Evolutionary conservation across 108 stramenopile species (phyloP), one percentile per base, ranked within the genome.

Genomic region (Nitzschia palea): DNA sequence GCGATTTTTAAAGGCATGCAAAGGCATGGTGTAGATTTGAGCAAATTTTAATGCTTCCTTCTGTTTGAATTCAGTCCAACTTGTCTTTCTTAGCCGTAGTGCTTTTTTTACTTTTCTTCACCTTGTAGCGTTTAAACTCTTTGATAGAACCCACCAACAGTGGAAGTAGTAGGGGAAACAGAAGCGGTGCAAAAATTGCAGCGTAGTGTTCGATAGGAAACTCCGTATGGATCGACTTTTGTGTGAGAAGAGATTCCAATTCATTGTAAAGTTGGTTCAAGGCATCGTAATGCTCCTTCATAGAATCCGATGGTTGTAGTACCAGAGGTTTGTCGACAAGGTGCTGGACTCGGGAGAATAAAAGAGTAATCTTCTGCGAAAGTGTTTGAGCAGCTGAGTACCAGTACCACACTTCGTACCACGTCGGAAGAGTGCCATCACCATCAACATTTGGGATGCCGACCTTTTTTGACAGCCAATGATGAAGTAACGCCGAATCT

Each of bases 101-200:
- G 15, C 34, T 1, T n/a, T 55, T 70, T 0, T 33, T 45, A 3
- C 26, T 64, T 23, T 27, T 60, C 58, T 67, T 66, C 22, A 67
- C 44, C 45, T 70, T 74, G 61, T 80, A 87, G n/a, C 86, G 69
- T 44, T 85, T 84, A 28, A 73, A 43, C 57, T 90, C 89, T 44
- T 84, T 74, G 15, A 85, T 50, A 25, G 81, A 29, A 25, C 79
- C 80, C 9, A 67, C 51, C 6, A 87, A 32, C 48, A 86, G 72
- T 20, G 89, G 86, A 54, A 87, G 26, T n/a, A 86, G n/a, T 15
- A 90, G 50, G 3, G 89, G 89, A 70, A 90, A 80, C 4, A 90
- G 53, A n/a, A 90, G 37, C 15, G 89, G 89, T 10, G 76, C 62
- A 45, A 90, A 85, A 6, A 90, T 77, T 3, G 89, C 89, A 10